Evolutionary conservation across 768 basidiomycete species (phyloP).

Genomic region (Rhizopogon vinicolor): DNA sequence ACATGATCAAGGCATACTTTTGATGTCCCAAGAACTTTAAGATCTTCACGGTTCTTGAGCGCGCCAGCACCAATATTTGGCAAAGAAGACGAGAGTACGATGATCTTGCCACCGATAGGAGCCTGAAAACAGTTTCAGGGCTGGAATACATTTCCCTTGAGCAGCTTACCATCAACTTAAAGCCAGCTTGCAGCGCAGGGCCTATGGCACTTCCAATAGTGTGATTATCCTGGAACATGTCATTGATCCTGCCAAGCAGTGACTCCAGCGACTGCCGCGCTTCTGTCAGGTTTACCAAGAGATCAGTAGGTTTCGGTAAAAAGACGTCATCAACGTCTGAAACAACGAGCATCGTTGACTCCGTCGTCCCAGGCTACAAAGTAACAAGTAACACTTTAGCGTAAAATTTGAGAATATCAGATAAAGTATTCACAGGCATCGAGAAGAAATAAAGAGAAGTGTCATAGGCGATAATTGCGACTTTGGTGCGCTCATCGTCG

Average conservation of each 20-base stretch:
- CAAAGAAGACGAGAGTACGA: slow-evolving; percentile 79
- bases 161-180: slow-evolving; percentile 78
- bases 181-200: slow-evolving; percentile 92
- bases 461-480: slow-evolving; percentile 91
- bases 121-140: slow-evolving; percentile 40
- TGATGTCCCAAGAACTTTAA: slow-evolving; percentile 90
- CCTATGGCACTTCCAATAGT: slow-evolving; percentile 92
- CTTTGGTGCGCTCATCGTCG: slow-evolving; percentile 88
- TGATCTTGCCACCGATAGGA: slow-evolving; percentile 92
- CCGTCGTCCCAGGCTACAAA: slow-evolving; percentile 57
- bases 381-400: not conserved
- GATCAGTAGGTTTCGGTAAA: slow-evolving; percentile 91
- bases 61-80: slow-evolving; percentile 88
- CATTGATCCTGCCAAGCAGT: slow-evolving; percentile 78
- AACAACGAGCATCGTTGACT: slow-evolving; percentile 94
- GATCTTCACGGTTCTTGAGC: slow-evolving; percentile 94
- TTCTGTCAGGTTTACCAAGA: slow-evolving; percentile 93
- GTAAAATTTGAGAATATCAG: not conserved
- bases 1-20: slow-evolving; percentile 49
- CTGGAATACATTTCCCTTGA: not conserved
- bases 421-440: slow-evolving; percentile 47
- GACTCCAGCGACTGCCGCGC: slow-evolving; percentile 73
- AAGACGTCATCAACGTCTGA: slow-evolving; percentile 97
- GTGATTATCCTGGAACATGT: slow-evolving; percentile 98
- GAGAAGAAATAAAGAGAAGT: slow-evolving; percentile 96